Conservation (phyloP, 805 yeast genomes). For the Wickerhamiella occidentalis region DNA sequence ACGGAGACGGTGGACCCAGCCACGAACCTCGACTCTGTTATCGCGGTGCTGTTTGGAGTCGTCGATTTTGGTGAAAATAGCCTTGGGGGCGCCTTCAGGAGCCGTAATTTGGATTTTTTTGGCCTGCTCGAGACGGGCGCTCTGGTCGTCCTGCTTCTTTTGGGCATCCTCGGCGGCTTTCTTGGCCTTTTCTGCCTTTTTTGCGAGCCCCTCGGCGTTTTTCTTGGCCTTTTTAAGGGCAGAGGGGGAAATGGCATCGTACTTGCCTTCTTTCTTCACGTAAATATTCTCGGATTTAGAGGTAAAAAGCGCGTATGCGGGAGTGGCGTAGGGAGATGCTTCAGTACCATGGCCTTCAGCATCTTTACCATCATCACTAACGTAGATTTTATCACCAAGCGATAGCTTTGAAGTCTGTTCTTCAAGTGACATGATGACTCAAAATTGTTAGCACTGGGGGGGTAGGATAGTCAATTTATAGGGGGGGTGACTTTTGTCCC, state of each 20-base stretch:
- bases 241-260: constrained; percentile 69
- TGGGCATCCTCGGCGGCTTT: constrained; percentile 42
- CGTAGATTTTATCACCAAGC: constrained; percentile 36
- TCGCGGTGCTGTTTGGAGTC: constrained; percentile 45
- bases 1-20: constrained; percentile 96
- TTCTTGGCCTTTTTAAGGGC: constrained; percentile 94
- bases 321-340: constrained; percentile 58
- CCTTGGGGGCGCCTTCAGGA: constrained; percentile 60
- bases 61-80: constrained; percentile 54
- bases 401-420: constrained; percentile 17
- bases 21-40: constrained; percentile 63
- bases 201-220: constrained; percentile 84
- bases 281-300: constrained; percentile 39
- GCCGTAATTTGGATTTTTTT: constrained; percentile 63
- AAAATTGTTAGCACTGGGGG: background rate
- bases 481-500: too few relatives aligned
- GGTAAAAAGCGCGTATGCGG: constrained; percentile 66
- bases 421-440: constrained; percentile 15
- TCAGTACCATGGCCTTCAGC: constrained; percentile 49
- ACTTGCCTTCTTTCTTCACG: constrained; percentile 49
- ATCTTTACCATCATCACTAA: constrained; percentile 49
- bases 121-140: constrained; percentile 64
- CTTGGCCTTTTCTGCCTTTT: constrained; percentile 59
- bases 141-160: constrained; percentile 47
- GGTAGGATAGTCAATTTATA: too few relatives aligned